phyloP scores from a whole-genome alignment of 2,329 filamentous ascomycete species.

The Talaromyces sp. region DNA sequence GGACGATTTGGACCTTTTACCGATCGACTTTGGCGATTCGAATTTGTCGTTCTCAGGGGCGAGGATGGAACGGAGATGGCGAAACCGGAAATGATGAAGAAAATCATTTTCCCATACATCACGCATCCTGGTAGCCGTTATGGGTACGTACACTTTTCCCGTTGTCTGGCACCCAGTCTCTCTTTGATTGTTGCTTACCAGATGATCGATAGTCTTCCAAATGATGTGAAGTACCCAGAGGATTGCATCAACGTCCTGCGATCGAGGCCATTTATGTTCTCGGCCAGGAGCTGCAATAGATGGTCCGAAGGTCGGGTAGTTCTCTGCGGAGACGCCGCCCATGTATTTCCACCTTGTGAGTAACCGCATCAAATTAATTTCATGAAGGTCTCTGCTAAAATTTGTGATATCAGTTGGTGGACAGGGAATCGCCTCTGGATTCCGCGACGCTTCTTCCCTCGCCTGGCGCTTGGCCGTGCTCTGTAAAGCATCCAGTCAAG shows the following conservation, averaged over 20 bases:
- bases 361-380: neutral
- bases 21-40: constrained; percentile 45
- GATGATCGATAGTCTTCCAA: constrained; percentile 17
- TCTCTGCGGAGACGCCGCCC: constrained; percentile 50
- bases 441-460: constrained; percentile 38
- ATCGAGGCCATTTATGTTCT: constrained; percentile 47
- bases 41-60: constrained; percentile 32
- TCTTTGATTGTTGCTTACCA: neutral
- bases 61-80: constrained; percentile 34
- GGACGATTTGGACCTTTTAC: constrained; percentile 44
- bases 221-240: constrained; percentile 37
- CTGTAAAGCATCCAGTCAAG: constrained; percentile 20
- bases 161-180: neutral
- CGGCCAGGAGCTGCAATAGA: constrained; percentile 46
- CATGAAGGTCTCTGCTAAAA: neutral
- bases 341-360: constrained; percentile 52
- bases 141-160: neutral
- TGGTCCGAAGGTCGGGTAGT: constrained; percentile 45
- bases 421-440: constrained; percentile 43
- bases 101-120: constrained; percentile 31
- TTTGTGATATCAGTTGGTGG: constrained; percentile 32
- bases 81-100: constrained; percentile 25
- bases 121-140: constrained; percentile 22
- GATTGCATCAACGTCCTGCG: constrained; percentile 50
- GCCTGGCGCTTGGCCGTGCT: constrained; percentile 38